Base-by-base conservation (phyloP, 2,329 filamentous ascomycete species). In the Blastomyces silverae region DNA sequence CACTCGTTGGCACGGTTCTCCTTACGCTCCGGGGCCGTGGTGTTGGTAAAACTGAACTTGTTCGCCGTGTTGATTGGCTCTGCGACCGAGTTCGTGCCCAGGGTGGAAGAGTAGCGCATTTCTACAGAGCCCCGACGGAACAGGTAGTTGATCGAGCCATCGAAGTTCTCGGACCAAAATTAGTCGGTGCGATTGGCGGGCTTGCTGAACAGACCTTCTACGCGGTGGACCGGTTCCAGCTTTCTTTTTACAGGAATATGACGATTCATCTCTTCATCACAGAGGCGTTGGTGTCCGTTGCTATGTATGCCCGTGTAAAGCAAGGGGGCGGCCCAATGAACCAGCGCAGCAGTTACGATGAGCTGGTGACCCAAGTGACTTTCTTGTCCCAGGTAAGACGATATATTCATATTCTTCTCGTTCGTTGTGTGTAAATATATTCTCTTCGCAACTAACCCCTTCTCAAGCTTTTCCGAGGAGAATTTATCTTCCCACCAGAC, bases 181-280 rank as follows among this genome's bases (percentile, higher is more conserved):
- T 99, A 1, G 92, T 99, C 0, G 91, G 92, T 4, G 81, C 88
- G 4, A 83, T 96, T 0, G 84, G 88, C 48, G 91, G 88, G 0
- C 79, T 99, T 5, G 89, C 90, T 0, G 94, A 99, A 74, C 90
- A 91, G 22, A 97, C 94, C 0, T 97, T 91, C 77, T 96, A 91
- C 72, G 94, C 94, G 4, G 92, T 97, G 50, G 94, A 99, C 75
- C 85, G 92, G 63, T 99, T 99, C 80, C 94, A 99, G 74, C 84
- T 99, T 11, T 96, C 92, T 0, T 99, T 99, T 77, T 99, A 99
- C 78, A 88, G 94, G 62, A 99, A 99, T 77, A 97, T 97, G 94
- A 97, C 93, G 0, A 99, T 99, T 67, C 94, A 99, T 74, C 84
- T 99, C 5, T 99, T 99, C 76, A 94, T 99, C 65, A 89, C 91